A percentile compares a stretch with the other conserved stretches of the same genome.
phyloP scores from a whole-genome alignment of 2,329 filamentous ascomycete species.

The Microdochium paspali region DNA sequence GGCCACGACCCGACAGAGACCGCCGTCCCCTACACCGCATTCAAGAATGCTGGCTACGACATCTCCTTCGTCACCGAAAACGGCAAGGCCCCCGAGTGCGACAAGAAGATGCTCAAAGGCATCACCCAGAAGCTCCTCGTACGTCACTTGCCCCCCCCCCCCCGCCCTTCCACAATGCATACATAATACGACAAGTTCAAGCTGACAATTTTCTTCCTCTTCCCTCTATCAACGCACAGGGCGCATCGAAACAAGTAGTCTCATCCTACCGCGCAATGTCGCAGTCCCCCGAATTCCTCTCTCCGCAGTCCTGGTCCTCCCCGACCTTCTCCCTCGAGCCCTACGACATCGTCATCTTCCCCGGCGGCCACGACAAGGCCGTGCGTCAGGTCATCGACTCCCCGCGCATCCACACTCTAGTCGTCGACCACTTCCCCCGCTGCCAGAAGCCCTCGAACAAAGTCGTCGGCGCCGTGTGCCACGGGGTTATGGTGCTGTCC shows the following conservation, averaged over 20 bases:
- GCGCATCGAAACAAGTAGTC: conserved; percentile 30
- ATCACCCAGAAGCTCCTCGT: conserved; percentile 39
- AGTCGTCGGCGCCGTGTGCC: conserved; percentile 38
- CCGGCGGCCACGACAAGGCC: conserved; percentile 42
- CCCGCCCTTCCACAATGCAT: neutral
- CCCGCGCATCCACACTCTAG: conserved; percentile 28
- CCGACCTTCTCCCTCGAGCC: conserved; percentile 30
- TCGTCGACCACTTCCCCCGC: conserved; percentile 36
- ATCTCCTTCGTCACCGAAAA: conserved; percentile 40
- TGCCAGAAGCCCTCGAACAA: conserved; percentile 34
- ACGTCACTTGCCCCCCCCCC: conserved; percentile 7
- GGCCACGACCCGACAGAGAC: conserved; percentile 49
- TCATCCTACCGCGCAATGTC: conserved; percentile 33
- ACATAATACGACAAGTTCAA: too few species aligned
- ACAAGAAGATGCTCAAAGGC: conserved; percentile 37
- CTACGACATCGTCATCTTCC: conserved; percentile 39
- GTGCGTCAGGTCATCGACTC: conserved; percentile 43
- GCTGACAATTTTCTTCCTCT: neutral
- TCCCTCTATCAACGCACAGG: conserved; percentile 16
- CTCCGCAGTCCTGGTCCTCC: conserved; percentile 34
- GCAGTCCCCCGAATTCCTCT: conserved; percentile 27
- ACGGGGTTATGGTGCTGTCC: conserved; percentile 41
- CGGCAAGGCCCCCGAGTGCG: conserved; percentile 35
- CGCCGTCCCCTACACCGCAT: conserved; percentile 35
- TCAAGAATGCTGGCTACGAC: conserved; percentile 36